phyloP scores from a whole-genome alignment of 768 basidiomycete genomes.

The Russula virescens region DNA sequence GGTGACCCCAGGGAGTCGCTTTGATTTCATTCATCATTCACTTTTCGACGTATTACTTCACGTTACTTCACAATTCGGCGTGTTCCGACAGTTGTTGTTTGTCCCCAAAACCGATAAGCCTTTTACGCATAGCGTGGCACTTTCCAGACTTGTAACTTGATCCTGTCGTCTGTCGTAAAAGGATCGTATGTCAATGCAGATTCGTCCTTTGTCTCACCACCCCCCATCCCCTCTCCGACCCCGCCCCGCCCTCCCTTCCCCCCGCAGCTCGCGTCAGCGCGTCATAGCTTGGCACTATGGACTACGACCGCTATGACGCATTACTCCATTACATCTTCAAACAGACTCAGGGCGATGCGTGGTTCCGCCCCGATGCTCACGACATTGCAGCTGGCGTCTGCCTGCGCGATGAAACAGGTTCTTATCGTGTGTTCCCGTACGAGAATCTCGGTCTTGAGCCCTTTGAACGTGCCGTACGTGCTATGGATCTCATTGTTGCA shows the following conservation, averaged over 20 bases:
- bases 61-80: background rate
- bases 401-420: slow-evolving; percentile 43
- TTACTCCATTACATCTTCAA: slow-evolving; percentile 42
- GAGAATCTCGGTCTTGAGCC: slow-evolving; percentile 47
- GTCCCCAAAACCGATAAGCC: background rate
- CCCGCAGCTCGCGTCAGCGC: background rate
- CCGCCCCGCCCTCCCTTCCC: background rate
- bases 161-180: slow-evolving; percentile 10
- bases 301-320: slow-evolving; percentile 40
- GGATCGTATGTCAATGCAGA: background rate
- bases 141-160: background rate
- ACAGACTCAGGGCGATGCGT: slow-evolving; percentile 46
- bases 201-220: background rate
- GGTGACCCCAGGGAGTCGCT: slow-evolving; percentile 2
- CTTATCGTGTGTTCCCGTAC: slow-evolving; percentile 52
- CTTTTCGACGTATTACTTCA: no score
- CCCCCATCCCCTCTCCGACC: background rate
- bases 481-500: slow-evolving; percentile 50
- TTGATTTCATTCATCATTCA: background rate
- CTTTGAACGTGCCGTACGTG: slow-evolving; percentile 48
- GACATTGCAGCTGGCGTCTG: slow-evolving; percentile 44
- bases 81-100: background rate
- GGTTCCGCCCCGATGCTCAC: slow-evolving; percentile 49
- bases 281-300: slow-evolving; percentile 27
- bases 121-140: background rate